phyloP scores from a whole-genome alignment of 1,284 basidiomycete species.

The Cerrena zonata region DNA sequence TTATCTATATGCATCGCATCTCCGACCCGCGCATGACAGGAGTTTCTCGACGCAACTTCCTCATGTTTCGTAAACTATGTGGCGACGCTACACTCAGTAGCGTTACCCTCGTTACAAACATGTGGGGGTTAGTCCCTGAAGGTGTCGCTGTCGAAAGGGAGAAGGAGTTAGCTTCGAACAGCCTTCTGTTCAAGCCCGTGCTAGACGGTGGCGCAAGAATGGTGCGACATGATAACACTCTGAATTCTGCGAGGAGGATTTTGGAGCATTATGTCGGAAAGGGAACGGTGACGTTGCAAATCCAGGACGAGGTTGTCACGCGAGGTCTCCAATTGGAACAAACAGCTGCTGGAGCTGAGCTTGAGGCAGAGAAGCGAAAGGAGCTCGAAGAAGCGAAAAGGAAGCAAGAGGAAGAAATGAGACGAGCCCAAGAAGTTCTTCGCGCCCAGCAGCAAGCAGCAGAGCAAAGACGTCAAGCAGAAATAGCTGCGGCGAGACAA shows the following conservation, averaged over 20 bases:
- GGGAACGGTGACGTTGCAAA: slow-evolving; percentile 4
- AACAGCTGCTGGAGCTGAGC: slow-evolving; percentile 10
- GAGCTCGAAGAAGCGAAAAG: slow-evolving; percentile 4
- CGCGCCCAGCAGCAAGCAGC: neutral
- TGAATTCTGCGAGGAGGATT: slow-evolving; percentile 13
- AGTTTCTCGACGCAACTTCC: slow-evolving; percentile 44
- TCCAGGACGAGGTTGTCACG: slow-evolving; percentile 15
- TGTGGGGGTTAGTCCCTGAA: slow-evolving; percentile 41
- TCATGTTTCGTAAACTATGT: slow-evolving; percentile 46
- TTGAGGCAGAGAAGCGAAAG: slow-evolving; percentile 7
- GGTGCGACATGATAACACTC: slow-evolving; percentile 14
- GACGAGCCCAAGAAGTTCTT: slow-evolving; percentile 5
- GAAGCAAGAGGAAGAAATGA: slow-evolving; percentile 10
- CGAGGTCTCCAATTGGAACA: slow-evolving; percentile 1
- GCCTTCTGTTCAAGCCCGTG: slow-evolving; percentile 18
- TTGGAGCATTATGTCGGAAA: slow-evolving; percentile 10
- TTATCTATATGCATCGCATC: slow-evolving; percentile 54
- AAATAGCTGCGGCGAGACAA: slow-evolving; percentile 3
- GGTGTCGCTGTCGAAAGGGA: slow-evolving; percentile 12
- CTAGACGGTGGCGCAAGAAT: slow-evolving; percentile 16
- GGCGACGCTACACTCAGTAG: slow-evolving; percentile 43
- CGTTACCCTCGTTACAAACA: slow-evolving; percentile 47
- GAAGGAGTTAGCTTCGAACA: slow-evolving; percentile 13
- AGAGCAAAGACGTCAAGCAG: neutral
- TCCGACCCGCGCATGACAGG: slow-evolving; percentile 47